Conservation (phyloP, 441 rosid species). For the Croton setiger region DNA sequence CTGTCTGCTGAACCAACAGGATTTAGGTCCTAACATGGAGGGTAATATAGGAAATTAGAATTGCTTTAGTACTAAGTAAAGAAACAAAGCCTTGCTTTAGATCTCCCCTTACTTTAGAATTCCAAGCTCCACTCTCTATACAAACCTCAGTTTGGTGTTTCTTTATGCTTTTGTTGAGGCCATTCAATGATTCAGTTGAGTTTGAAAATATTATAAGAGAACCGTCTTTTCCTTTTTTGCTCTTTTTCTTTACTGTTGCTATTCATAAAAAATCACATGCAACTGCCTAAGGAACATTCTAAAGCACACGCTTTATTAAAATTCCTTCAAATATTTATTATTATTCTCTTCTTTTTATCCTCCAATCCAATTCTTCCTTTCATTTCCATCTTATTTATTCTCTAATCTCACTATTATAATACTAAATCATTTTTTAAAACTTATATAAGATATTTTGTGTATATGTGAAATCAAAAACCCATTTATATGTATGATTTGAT, state of each 20-base stretch:
- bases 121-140: slow-evolving; percentile 68
- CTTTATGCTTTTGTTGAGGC: slow-evolving; percentile 46
- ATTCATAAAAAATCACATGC: slow-evolving; percentile 43
- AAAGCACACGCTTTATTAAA: slow-evolving; percentile 42
- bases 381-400: slow-evolving; percentile 12
- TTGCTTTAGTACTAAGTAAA: slow-evolving; percentile 82
- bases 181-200: slow-evolving; percentile 38
- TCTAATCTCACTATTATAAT: too few species aligned
- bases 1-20: slow-evolving; percentile 12
- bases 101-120: slow-evolving; percentile 49
- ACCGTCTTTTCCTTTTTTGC: slow-evolving; percentile 39
- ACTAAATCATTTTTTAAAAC: too few species aligned
- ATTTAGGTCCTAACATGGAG: slow-evolving; percentile 20
- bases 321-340: slow-evolving; percentile 26
- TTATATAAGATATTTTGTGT: too few species aligned
- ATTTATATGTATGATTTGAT: too few species aligned
- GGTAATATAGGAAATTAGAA: slow-evolving; percentile 33
- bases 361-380: slow-evolving; percentile 34
- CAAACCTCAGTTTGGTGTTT: too few species aligned
- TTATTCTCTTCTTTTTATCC: slow-evolving; percentile 33
- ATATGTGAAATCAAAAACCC: too few species aligned
- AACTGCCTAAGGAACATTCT: slow-evolving; percentile 43
- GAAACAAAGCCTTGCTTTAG: slow-evolving; percentile 66
- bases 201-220: slow-evolving; percentile 28
- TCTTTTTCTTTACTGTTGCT: slow-evolving; percentile 32